Base-by-base conservation (phyloP, 75 land plant species). In the Selaginella tamariscina region DNA sequence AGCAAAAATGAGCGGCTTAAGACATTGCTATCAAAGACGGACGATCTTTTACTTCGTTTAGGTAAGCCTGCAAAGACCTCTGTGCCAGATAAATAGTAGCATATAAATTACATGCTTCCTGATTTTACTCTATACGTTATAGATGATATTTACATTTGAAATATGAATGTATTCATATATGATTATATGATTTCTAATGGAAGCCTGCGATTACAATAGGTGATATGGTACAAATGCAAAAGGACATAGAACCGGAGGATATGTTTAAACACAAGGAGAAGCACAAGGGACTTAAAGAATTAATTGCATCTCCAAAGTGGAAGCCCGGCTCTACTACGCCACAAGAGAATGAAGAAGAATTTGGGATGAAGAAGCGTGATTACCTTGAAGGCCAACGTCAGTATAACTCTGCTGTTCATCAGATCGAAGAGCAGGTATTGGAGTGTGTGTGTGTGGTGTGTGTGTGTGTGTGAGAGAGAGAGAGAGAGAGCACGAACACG, bases 1-100 rank as follows among this genome's bases (percentile, higher is more conserved):
- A 94, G 98, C 75, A 94, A 94, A 67, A 94, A 94, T 84, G 98
- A 94, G 63, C 73, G 98, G 22, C 70, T 94, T 23, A 87, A 84
- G 33, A 86, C 83, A 70, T 82, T 94, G 68, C 78, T 94, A 59
- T 79, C 77, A 21, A 85, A 85, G 65, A 94, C 98, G 22, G 86
- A 94, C 70, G 86, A 91, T 0, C 84, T 93, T 27, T 85, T 94
- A 65, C 91, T 77, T 62, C 68, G 84, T 18, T 75, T 94, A 67
- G 98, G n/a, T n/a, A n/a, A n/a, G n/a, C n/a, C n/a, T n/a, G n/a
- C n/a, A n/a, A n/a, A n/a, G n/a, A n/a, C n/a, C n/a, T n/a, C n/a
- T n/a, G n/a, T n/a, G n/a, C n/a, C n/a, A n/a, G n/a, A n/a, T n/a
- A n/a, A n/a, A n/a, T n/a, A n/a, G n/a, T n/a, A n/a, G n/a, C n/a